These are phyloP conservation scores for Fusarium nygamai DNA, from an alignment of 2,329 filamentous ascomycete species.

Conservation along the genomic window DNA sequence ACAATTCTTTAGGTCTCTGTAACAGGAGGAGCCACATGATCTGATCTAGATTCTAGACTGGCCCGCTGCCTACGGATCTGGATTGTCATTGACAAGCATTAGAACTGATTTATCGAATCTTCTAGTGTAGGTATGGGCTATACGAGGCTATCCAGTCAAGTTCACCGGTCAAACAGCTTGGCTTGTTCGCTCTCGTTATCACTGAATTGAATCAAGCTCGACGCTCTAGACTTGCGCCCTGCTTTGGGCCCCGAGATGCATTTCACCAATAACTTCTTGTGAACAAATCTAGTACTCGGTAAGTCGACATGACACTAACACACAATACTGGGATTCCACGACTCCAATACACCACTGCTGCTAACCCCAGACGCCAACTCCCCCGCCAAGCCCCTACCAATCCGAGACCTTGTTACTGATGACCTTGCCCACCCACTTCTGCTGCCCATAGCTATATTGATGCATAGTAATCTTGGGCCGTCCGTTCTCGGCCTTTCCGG, in stretches of 20 bases:
- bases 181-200: background rate
- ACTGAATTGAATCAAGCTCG: too few species aligned
- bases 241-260: rapidly evolving
- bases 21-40: background rate
- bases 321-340: rapidly evolving
- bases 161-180: background rate
- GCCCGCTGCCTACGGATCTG: rapidly evolving
- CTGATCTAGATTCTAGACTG: background rate
- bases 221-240: too few species aligned
- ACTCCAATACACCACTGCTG: background rate
- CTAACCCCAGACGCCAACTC: rapidly evolving
- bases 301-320: too few species aligned
- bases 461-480: background rate
- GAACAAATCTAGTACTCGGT: background rate
- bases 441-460: background rate
- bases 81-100: background rate
- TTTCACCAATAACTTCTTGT: background rate
- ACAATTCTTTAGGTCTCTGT: too few species aligned
- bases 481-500: background rate
- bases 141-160: background rate
- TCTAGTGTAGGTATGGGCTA: background rate
- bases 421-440: background rate
- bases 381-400: background rate
- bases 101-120: too few species aligned
- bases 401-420: background rate